These are phyloP conservation scores for Solanum paucissectum DNA, from an alignment of 257 asterid genomes.

Conservation along the genomic window DNA sequence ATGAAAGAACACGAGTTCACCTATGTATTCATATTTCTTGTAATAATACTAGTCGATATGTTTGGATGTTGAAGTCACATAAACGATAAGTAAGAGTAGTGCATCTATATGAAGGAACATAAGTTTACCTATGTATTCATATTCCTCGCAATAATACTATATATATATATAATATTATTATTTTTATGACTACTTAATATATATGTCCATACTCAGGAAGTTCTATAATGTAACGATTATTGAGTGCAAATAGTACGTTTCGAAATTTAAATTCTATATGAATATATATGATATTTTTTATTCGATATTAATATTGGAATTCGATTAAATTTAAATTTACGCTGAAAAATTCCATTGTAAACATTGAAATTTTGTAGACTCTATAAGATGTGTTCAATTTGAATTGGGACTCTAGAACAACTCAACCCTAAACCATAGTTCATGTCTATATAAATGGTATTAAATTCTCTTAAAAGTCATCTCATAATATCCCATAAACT, in stretches of 20 bases:
- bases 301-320: fast-evolving
- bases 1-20: too few relatives aligned
- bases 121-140: background rate
- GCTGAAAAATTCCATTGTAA: background rate
- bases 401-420: too few relatives aligned
- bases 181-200: background rate
- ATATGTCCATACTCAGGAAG: background rate
- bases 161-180: too few relatives aligned
- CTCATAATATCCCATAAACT: too few relatives aligned
- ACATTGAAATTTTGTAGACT: too few relatives aligned
- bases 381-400: too few relatives aligned
- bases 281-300: too few relatives aligned
- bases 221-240: background rate
- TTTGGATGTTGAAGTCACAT: background rate
- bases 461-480: too few relatives aligned
- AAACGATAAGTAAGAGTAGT: too few relatives aligned
- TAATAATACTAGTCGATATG: too few relatives aligned
- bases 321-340: too few relatives aligned
- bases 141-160: background rate
- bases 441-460: too few relatives aligned
- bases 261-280: background rate
- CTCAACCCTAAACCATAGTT: slow-evolving; percentile 4
- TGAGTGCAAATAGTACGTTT: background rate
- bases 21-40: background rate
- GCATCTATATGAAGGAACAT: background rate